Base-by-base conservation (phyloP, 257 asterid species). In the Solanum virginianum region DNA sequence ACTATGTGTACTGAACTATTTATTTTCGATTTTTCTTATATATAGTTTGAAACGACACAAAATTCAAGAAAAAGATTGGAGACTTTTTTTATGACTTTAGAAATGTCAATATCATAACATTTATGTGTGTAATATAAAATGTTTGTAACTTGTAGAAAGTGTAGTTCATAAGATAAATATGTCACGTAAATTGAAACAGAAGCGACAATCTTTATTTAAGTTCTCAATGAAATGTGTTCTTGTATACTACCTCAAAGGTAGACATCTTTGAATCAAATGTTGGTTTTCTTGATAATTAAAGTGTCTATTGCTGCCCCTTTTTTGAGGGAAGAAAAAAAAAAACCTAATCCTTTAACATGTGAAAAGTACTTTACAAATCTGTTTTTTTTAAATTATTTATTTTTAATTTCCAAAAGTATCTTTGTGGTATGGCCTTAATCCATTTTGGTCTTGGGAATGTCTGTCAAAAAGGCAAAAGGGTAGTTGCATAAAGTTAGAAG, bases 231-330 rank as follows among this genome's bases (percentile, higher is more conserved):
- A 82, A 86, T 69, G 60, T 57, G 68, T 86, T 45, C 29, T 80
- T 29, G 51, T 83, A 60, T 83, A 85, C 88, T 85, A 87, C 93
- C 90, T n/a, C 88, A 86, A 92, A 88, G 90, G 90, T 90, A 86
- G 89, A 89, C 95, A 93, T 91, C 89, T 85, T 90, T 90, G 95
- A 93, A 91, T 91, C 94, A 89, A 87, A 86, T 85, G 92, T 85
- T 82, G 60, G 60, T 85, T 79, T 84, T 84, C 10, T 51, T 77
- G 82, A 77, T 51, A 24, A 77, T 49, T 77, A 75, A 75, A 47
- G 59, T 57, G 47, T 41, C 47, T 41, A 0, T 41, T 41, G 9
- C 47, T 41, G 8, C 47, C 9, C 47, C 9, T 41, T 41, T 41
- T 43, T 43, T 6, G 47, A 8, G 56, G 18, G 32, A 71, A 71